Evolutionary conservation across 2,329 filamentous ascomycete genomes (phyloP).

Genomic region (Xylariaceae sp.): DNA sequence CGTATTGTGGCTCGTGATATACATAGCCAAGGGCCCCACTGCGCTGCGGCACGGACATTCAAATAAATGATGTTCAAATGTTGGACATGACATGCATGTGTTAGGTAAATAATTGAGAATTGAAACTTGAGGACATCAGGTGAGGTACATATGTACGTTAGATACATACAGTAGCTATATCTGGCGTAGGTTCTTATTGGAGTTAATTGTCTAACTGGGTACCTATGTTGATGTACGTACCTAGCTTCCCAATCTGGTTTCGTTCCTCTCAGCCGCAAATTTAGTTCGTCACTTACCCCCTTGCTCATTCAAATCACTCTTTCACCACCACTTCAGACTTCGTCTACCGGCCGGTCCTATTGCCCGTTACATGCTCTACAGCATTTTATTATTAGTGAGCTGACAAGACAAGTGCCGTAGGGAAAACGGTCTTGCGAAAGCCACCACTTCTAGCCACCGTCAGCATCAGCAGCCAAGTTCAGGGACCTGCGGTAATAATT

Average conservation of each 20-base stretch:
- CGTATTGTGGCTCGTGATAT: too few species aligned
- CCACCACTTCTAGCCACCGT: background rate
- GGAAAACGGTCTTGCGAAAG: background rate
- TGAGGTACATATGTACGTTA: too few species aligned
- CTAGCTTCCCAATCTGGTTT: constrained; percentile 20
- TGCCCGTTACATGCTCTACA: constrained; percentile 2
- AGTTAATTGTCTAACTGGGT: too few species aligned
- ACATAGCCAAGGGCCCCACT: background rate
- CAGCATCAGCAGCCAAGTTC: background rate
- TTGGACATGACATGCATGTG: background rate
- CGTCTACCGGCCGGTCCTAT: too few species aligned
- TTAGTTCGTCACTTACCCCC: constrained; percentile 13
- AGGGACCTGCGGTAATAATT: background rate
- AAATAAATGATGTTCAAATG: too few species aligned
- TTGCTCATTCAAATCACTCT: constrained; percentile 13
- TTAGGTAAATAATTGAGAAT: too few species aligned
- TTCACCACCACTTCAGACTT: constrained; percentile 20
- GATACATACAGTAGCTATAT: background rate
- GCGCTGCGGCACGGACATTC: background rate
- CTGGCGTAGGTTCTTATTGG: too few species aligned
- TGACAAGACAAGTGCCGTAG: background rate
- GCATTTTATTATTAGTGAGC: background rate
- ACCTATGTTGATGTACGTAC: too few species aligned
- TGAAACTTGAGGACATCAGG: too few species aligned
- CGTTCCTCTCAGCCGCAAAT: constrained; percentile 21